phyloP scores from a whole-genome alignment of 1,284 basidiomycete species.

The Phenoliferia sp. region DNA sequence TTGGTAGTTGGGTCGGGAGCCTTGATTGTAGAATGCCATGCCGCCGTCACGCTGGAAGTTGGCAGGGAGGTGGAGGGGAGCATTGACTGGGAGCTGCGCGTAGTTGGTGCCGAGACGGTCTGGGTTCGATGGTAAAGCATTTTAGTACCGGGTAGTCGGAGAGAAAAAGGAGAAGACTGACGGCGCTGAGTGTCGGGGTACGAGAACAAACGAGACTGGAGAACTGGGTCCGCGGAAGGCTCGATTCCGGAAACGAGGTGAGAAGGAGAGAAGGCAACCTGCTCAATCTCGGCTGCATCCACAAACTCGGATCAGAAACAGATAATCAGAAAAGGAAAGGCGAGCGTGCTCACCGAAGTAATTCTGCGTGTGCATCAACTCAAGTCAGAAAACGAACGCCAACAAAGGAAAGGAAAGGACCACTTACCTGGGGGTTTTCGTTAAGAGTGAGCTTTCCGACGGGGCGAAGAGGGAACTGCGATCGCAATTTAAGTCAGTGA shows the following conservation, averaged over 20 bases:
- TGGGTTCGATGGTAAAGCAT: no score
- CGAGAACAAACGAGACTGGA: conserved; percentile 88
- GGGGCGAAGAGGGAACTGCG: conserved; percentile 75
- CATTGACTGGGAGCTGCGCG: conserved; percentile 81
- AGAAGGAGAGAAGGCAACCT: conserved; percentile 77
- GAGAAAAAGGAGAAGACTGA: conserved; percentile 43
- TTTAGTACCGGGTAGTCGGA: no score
- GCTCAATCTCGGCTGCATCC: conserved; percentile 40
- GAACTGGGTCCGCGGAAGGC: conserved; percentile 79
- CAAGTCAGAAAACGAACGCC: conserved; percentile 33
- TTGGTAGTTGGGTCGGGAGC: conserved; percentile 77
- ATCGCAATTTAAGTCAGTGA: conserved; percentile 53
- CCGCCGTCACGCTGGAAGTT: conserved; percentile 69
- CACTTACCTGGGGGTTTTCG: conserved; percentile 78
- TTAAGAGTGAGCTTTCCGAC: conserved; percentile 82
- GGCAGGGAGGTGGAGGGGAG: conserved; percentile 45
- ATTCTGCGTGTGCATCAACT: not conserved
- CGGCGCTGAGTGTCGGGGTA: conserved; percentile 88
- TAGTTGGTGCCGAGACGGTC: conserved; percentile 74
- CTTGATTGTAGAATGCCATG: conserved; percentile 70
- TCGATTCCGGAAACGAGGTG: conserved; percentile 83
- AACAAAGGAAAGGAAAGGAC: conserved; percentile 57
- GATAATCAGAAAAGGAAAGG: no score
- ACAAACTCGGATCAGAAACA: no score
- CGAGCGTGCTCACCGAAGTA: not conserved